Evolutionary conservation across 179 eudicot species (phyloP), one percentile per base, ranked within the genome.

Genomic region (Pouteria campechiana): DNA sequence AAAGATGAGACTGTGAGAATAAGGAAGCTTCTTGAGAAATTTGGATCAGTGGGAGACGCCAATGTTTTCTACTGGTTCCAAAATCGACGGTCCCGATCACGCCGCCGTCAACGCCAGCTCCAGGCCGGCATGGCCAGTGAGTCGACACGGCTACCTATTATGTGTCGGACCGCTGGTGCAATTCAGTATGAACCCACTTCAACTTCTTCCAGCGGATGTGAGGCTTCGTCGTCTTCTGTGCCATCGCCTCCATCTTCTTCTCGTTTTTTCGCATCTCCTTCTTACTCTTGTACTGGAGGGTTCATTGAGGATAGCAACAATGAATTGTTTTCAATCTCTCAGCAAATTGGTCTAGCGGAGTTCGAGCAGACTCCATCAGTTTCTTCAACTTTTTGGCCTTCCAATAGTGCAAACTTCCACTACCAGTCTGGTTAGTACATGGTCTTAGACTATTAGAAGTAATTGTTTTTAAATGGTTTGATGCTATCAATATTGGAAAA

Each of bases 61-160:
- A 89, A 89, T 44, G 93, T 89, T 28, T 89, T 89, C 41, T 89
- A 85, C 57, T 89, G 97, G 97, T 89, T 89, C 56, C 97, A 89
- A 17, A 89, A 89, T 70, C 76, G 93, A 24, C 66, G 97, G 12
- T 84, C 97, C 0, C 60, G 97, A 17, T 81, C 86, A 4, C 68
- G 95, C 6, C 84, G 95, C 50, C 78, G 86, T 25, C 93, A 74
- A 17, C 65, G 88, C 10, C 83, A 81, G 44, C 66, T 81, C 21
- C 95, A 75, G 10, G 88, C 90, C 11, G 50, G 66, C 23, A 73
- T 59, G 0, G 51, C 57, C 17, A 55, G 37, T 4, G 55, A 39
- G 2, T 44, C 33, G 22, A 31, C 36, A 19, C 33, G 36, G 7
- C 43, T 50, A 7, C 25, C 48, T 5, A 50, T 48, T 6, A 45